Evolutionary conservation across 768 basidiomycete species (phyloP).

Genomic region (Lactarius trivialis): DNA sequence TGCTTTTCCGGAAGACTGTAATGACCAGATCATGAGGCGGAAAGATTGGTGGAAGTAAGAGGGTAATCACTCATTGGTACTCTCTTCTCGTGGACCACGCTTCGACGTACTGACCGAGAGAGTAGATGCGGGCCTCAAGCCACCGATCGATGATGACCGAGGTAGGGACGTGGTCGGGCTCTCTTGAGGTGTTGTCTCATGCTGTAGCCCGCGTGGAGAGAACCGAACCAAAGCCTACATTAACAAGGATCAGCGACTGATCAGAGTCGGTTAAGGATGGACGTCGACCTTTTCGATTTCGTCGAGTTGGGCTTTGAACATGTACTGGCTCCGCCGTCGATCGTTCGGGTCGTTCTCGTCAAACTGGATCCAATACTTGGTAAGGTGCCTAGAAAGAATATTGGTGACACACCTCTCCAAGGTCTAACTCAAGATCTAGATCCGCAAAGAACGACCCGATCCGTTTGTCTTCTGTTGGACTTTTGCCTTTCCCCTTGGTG

Average conservation of each 20-base stretch:
- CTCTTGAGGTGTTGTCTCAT: constrained; percentile 14
- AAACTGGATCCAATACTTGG: constrained; percentile 38
- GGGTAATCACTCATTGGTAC: constrained; percentile 13
- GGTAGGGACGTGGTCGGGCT: constrained; percentile 6
- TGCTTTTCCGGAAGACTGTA: constrained; percentile 1
- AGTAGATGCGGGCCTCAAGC: neutral
- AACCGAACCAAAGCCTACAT: constrained; percentile 56
- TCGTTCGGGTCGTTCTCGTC: constrained; percentile 70
- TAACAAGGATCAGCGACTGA: neutral
- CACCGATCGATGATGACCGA: constrained; percentile 17
- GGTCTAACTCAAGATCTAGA: constrained; percentile 38
- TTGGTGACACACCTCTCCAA: constrained; percentile 30
- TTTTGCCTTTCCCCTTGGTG: constrained; percentile 24
- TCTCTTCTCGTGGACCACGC: neutral
- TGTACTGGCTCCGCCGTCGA: constrained; percentile 63
- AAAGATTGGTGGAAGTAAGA: neutral
- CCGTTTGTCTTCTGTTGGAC: constrained; percentile 39
- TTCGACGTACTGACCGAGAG: neutral
- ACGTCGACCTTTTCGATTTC: constrained; percentile 63
- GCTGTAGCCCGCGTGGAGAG: constrained; percentile 43
- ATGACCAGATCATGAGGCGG: neutral
- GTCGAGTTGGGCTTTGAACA: constrained; percentile 70
- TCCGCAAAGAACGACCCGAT: constrained; percentile 42
- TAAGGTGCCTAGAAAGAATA: neutral
- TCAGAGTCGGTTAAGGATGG: constrained; percentile 1